phyloP scores from a whole-genome alignment of 2,329 filamentous ascomycete species.

The Onygenales sp. region DNA sequence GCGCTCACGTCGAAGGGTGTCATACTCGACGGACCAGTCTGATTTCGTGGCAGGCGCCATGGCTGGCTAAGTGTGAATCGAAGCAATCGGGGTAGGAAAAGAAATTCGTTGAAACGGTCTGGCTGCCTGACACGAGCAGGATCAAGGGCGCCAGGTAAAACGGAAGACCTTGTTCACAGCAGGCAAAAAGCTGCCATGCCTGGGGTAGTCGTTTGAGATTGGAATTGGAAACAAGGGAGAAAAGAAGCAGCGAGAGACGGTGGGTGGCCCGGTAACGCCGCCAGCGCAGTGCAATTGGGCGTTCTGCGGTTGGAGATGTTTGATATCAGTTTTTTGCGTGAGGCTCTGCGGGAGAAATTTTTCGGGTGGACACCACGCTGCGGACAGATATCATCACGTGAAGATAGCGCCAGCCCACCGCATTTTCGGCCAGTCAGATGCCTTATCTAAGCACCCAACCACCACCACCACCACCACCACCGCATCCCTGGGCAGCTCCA shows the following conservation, averaged over 20 bases:
- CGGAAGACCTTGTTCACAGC: not conserved
- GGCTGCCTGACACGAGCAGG: not conserved
- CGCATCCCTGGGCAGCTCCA: no score
- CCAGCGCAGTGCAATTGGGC: no score
- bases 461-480: not conserved
- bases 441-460: not conserved
- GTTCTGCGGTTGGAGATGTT: not conserved
- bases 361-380: slow-evolving; percentile 24
- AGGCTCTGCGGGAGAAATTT: slow-evolving; percentile 18
- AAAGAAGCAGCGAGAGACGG: not conserved
- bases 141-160: not conserved
- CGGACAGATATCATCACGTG: slow-evolving; percentile 32
- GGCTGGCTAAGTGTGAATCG: slow-evolving; percentile 2
- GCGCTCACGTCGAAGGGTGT: slow-evolving; percentile 75
- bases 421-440: not conserved
- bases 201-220: not conserved
- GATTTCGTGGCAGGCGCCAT: slow-evolving; percentile 55
- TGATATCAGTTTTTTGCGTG: not conserved
- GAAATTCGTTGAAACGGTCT: not conserved
- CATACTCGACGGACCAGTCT: slow-evolving; percentile 75
- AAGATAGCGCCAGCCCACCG: slow-evolving; percentile 17
- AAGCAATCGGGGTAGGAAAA: not conserved
- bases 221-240: not conserved
- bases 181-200: not conserved
- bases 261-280: no score